phyloP scores from a whole-genome alignment of 441 rosid genomes.

The Populus hybrid region DNA sequence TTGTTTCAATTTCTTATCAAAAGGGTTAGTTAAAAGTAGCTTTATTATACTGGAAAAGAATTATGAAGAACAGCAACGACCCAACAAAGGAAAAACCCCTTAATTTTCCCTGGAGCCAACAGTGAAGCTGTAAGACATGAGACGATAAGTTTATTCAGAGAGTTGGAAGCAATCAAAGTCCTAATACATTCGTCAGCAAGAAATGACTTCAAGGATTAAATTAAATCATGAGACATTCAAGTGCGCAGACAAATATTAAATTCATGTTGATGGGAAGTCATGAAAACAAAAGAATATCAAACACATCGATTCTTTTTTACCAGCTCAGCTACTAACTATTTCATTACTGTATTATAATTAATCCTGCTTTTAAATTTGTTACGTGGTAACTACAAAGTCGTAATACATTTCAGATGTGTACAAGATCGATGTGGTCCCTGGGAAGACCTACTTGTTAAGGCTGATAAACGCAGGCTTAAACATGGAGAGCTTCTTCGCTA shows the following conservation, averaged over 20 bases:
- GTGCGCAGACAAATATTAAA: background rate
- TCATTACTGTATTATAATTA: background rate
- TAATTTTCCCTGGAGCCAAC: background rate
- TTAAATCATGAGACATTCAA: background rate
- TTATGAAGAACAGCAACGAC: too few species aligned
- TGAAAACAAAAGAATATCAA: background rate
- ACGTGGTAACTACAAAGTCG: background rate
- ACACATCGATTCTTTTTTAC: background rate
- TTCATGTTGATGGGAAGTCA: background rate
- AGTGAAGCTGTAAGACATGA: background rate
- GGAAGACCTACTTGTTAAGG: conserved; percentile 76
- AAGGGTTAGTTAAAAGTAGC: background rate
- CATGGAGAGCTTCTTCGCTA: conserved; percentile 76
- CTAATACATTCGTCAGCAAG: background rate
- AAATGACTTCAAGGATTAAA: too few species aligned
- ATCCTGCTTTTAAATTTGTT: background rate
- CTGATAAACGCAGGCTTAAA: conserved; percentile 76
- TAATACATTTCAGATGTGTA: conserved; percentile 48
- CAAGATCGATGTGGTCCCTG: conserved; percentile 55
- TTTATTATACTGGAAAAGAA: background rate
- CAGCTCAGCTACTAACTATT: background rate
- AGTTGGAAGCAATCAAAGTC: background rate
- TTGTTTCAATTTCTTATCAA: background rate
- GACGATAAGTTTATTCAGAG: background rate
- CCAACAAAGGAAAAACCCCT: background rate